phyloP scores from a whole-genome alignment of 176 grass and related monocot genomes.

The Canna indica region DNA sequence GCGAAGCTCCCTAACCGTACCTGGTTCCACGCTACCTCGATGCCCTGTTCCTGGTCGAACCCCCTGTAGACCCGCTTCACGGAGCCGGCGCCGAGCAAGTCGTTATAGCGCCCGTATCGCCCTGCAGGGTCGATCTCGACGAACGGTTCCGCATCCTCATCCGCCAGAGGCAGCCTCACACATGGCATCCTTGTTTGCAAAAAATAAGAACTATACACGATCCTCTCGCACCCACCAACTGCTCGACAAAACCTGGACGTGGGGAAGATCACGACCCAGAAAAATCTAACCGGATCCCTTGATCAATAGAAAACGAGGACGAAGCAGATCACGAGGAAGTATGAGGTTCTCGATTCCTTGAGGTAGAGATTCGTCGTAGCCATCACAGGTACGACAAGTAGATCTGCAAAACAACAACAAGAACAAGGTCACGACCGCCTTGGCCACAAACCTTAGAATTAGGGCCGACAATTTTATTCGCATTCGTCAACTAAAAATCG shows the following conservation, averaged over 20 bases:
- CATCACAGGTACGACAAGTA: not conserved
- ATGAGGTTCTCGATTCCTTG: constrained; percentile 1
- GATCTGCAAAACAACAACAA: not conserved
- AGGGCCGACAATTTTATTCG: no score
- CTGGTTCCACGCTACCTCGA: constrained; percentile 97
- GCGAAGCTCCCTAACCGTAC: constrained; percentile 47
- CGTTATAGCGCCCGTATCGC: constrained; percentile 71
- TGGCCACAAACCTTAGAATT: not conserved
- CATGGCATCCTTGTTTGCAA: constrained; percentile 20
- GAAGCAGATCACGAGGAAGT: constrained; percentile 13
- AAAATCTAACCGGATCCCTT: no score
- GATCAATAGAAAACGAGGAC: not conserved
- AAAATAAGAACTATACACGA: not conserved
- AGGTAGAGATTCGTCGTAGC: constrained; percentile 1
- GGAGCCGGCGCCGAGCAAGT: constrained; percentile 61
- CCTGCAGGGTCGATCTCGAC: constrained; percentile 83
- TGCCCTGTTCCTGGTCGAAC: constrained; percentile 96
- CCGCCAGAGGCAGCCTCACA: constrained; percentile 13
- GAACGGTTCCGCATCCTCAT: constrained; percentile 44
- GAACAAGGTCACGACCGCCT: not conserved
- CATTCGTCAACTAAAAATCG: no score
- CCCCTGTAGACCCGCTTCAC: constrained; percentile 93
- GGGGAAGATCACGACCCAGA: no score
- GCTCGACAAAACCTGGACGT: not conserved
- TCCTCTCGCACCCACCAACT: not conserved